Conservation (phyloP, 1,284 basidiomycete species). For the Tylopilus sp. region DNA sequence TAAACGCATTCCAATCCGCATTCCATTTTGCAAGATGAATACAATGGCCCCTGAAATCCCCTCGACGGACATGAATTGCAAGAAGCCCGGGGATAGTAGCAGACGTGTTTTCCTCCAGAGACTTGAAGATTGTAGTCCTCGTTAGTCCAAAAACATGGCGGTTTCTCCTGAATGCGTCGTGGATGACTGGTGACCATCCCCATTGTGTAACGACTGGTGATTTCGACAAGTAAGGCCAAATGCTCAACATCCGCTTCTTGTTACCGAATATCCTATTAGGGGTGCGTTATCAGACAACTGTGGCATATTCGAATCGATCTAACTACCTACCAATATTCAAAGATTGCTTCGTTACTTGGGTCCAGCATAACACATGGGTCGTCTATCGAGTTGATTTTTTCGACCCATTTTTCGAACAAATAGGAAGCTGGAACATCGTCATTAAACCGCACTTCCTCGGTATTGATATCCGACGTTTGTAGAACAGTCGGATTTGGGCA, state of each 20-base stretch:
- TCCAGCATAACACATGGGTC: constrained; percentile 48
- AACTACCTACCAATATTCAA: constrained; percentile 41
- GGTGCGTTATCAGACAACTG: constrained; percentile 11
- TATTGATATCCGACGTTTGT: constrained; percentile 37
- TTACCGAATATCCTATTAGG: constrained; percentile 46
- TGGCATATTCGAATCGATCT: neutral
- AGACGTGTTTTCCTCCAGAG: constrained; percentile 3
- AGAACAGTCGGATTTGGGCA: constrained; percentile 48
- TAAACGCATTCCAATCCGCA: constrained; percentile 52
- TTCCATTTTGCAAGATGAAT: constrained; percentile 50
- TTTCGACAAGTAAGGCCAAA: constrained; percentile 48
- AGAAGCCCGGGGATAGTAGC: constrained; percentile 51
- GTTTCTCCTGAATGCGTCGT: constrained; percentile 47
- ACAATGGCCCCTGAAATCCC: constrained; percentile 65
- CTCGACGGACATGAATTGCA: constrained; percentile 65
- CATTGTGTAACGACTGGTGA: constrained; percentile 49
- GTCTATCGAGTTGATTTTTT: constrained; percentile 41
- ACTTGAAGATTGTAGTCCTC: constrained; percentile 13
- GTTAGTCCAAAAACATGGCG: constrained; percentile 40
- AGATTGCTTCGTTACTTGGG: constrained; percentile 35
- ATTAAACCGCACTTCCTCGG: constrained; percentile 38
- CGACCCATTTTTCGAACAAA: constrained; percentile 48
- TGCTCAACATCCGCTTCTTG: constrained; percentile 42
- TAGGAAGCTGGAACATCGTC: constrained; percentile 30
- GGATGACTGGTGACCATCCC: constrained; percentile 51